Evolutionary conservation across 2,329 filamentous ascomycete species (phyloP).

Genomic region (Fusarium decemcellulare): DNA sequence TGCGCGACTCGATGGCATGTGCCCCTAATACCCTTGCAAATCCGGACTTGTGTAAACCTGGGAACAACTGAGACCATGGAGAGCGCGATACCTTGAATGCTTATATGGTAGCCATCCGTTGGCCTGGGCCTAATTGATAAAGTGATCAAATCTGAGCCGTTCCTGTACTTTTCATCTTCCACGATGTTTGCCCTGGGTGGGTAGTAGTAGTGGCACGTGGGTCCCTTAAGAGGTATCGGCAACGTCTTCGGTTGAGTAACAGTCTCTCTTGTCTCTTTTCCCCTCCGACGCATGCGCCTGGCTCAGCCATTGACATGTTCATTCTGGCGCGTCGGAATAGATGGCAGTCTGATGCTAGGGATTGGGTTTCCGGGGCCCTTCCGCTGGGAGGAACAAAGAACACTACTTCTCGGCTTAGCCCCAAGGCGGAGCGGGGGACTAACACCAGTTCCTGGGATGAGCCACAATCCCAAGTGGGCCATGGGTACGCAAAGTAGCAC

Average conservation of each 20-base stretch:
- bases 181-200: neutral
- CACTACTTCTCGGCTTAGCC: neutral
- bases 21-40: too few species aligned
- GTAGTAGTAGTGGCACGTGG: constrained; percentile 4
- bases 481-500: neutral
- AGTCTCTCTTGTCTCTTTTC: constrained; percentile 1
- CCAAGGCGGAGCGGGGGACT: neutral
- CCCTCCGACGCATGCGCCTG: neutral
- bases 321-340: neutral
- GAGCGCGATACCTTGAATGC: too few species aligned
- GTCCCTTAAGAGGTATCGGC: neutral
- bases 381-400: constrained; percentile 3
- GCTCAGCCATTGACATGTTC: neutral
- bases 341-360: neutral
- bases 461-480: neutral
- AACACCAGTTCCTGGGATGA: neutral
- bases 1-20: too few species aligned
- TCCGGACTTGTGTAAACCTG: too few species aligned
- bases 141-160: too few species aligned
- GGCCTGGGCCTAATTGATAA: too few species aligned
- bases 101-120: too few species aligned
- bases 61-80: too few species aligned
- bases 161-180: too few species aligned
- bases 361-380: neutral
- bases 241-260: too few species aligned